Evolutionary conservation across 192 early-diverging fungal species (phyloP).

Genomic region (Umbelopsis vinacea): DNA sequence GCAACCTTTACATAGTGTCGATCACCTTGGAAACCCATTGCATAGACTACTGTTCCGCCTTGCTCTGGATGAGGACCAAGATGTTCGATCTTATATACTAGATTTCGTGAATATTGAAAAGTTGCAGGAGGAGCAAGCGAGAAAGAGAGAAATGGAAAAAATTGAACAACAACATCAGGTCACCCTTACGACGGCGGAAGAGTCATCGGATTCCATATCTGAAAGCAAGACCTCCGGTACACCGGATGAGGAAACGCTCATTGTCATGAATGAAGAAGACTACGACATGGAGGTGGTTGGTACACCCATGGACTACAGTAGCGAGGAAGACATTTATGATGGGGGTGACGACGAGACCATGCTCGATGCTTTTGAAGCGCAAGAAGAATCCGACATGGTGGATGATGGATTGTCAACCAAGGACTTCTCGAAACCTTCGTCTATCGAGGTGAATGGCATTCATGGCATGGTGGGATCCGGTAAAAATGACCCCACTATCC

Average conservation of each 20-base stretch:
- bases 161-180: background rate
- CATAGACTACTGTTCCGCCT: conserved; percentile 30
- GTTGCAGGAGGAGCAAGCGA: conserved; percentile 17
- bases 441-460: background rate
- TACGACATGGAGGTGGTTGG: conserved; percentile 21
- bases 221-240: background rate
- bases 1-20: conserved; percentile 18
- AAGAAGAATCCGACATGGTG: conserved; percentile 16
- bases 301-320: conserved; percentile 14
- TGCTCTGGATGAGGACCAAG: conserved; percentile 33
- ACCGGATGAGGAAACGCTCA: background rate
- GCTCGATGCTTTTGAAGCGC: conserved; percentile 16
- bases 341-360: conserved; percentile 12
- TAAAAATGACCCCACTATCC: background rate
- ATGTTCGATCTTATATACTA: conserved; percentile 34
- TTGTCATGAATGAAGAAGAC: conserved; percentile 20
- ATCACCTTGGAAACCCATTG: conserved; percentile 26
- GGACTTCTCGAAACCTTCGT: background rate
- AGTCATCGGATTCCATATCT: background rate
- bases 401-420: background rate
- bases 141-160: background rate
- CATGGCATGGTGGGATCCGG: background rate
- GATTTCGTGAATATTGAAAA: conserved; percentile 27
- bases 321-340: conserved; percentile 11
- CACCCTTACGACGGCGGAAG: background rate